These are phyloP conservation scores for Vitellaria paradoxa DNA, from an alignment of 179 eudicot species.

Conservation along the genomic window DNA sequence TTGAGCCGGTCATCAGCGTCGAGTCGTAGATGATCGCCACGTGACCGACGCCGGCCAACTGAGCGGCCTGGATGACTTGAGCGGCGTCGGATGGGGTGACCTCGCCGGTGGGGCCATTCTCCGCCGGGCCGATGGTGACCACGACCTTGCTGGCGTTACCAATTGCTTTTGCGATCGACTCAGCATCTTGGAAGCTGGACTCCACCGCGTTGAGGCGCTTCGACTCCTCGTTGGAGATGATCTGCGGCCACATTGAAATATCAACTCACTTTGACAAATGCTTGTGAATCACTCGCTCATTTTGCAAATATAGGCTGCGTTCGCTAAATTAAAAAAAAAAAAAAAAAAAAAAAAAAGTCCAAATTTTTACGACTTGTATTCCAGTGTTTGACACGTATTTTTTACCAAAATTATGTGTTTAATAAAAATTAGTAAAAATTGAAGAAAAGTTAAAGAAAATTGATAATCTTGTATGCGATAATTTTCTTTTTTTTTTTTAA, in stretches of 20 bases:
- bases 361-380: too few relatives aligned
- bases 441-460: too few relatives aligned
- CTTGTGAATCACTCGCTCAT: too few relatives aligned
- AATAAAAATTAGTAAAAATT: too few relatives aligned
- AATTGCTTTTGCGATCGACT: slow-evolving; percentile 87
- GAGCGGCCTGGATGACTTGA: slow-evolving; percentile 76
- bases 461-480: too few relatives aligned
- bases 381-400: too few relatives aligned
- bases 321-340: too few relatives aligned
- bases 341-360: too few relatives aligned
- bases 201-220: slow-evolving; percentile 89
- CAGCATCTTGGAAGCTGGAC: slow-evolving; percentile 68
- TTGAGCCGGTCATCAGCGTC: slow-evolving; percentile 26
- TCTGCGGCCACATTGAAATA: slow-evolving; percentile 34
- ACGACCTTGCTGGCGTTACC: slow-evolving; percentile 94
- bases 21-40: slow-evolving; percentile 71
- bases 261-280: too few relatives aligned
- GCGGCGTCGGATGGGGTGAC: slow-evolving; percentile 68
- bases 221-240: slow-evolving; percentile 80
- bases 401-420: too few relatives aligned
- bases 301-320: too few relatives aligned
- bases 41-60: slow-evolving; percentile 77
- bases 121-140: slow-evolving; percentile 69
- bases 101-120: slow-evolving; percentile 59
- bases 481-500: too few relatives aligned